These are phyloP conservation scores for Tulasnella sp. DNA, from an alignment of 768 basidiomycete species.

Conservation along the genomic window DNA sequence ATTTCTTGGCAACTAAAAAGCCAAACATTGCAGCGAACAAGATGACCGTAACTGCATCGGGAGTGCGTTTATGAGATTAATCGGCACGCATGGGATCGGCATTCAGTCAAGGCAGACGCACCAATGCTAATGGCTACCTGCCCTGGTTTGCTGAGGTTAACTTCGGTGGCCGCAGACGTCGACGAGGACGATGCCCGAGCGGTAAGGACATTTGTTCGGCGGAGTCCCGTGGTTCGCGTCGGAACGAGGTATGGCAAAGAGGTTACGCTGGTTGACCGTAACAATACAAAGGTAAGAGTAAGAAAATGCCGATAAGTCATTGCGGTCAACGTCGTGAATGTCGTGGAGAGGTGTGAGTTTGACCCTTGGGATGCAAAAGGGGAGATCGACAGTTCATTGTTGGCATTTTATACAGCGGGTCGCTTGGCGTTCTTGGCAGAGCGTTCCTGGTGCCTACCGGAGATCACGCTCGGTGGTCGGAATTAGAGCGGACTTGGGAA, in stretches of 20 bases:
- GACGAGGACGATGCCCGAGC: not conserved
- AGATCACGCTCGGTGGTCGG: too few species aligned
- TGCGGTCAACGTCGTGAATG: not conserved
- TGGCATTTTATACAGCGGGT: not conserved
- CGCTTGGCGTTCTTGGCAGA: not conserved
- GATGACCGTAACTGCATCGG: not conserved
- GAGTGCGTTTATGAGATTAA: not conserved
- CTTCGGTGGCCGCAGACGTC: not conserved
- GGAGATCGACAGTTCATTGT: not conserved
- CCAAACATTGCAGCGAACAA: not conserved
- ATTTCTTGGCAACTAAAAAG: not conserved
- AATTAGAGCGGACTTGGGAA: too few species aligned
- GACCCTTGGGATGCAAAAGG: not conserved
- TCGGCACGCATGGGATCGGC: not conserved
- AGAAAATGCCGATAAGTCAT: not conserved
- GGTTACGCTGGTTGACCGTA: not conserved
- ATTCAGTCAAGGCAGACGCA: not conserved
- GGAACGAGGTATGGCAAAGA: not conserved
- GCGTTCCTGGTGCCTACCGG: not conserved
- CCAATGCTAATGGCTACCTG: not conserved
- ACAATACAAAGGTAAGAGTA: not conserved
- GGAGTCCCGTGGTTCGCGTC: not conserved
- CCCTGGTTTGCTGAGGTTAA: not conserved
- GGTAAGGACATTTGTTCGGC: not conserved
- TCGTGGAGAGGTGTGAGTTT: not conserved